Evolutionary conservation across 257 asterid species (phyloP).

Genomic region (Linderniella brevidens): DNA sequence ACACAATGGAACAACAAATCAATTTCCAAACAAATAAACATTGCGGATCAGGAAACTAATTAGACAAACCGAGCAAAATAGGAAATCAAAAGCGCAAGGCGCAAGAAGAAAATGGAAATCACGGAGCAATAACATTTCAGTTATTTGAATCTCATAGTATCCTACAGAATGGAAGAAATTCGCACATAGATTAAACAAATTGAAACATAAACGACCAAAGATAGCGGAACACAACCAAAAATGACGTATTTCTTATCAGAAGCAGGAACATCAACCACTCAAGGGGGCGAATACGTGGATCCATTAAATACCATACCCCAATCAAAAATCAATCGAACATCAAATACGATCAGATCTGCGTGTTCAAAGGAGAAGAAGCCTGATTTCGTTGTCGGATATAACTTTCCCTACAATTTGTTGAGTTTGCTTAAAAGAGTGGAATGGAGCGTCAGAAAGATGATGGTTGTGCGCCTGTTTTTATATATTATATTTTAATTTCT

Average conservation of each 20-base stretch:
- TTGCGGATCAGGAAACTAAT: too few relatives aligned
- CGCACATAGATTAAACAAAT: too few relatives aligned
- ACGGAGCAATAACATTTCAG: too few relatives aligned
- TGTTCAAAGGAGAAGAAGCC: constrained; percentile 7
- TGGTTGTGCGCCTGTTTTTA: too few relatives aligned
- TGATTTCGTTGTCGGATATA: constrained; percentile 3
- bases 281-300: neutral
- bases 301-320: constrained; percentile 16
- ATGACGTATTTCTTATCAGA: constrained; percentile 10
- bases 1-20: too few relatives aligned
- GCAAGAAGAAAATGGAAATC: too few relatives aligned
- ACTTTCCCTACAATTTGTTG: constrained; percentile 8
- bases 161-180: too few relatives aligned
- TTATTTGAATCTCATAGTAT: too few relatives aligned
- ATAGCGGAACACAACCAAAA: constrained; percentile 6
- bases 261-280: constrained; percentile 9
- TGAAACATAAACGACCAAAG: neutral
- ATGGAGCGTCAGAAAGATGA: constrained; percentile 23
- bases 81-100: too few relatives aligned
- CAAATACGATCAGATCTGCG: constrained; percentile 31
- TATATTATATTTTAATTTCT: too few relatives aligned
- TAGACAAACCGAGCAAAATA: too few relatives aligned
- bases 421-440: constrained; percentile 34
- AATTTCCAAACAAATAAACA: too few relatives aligned
- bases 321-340: constrained; percentile 21